Evolutionary conservation across 129 eudicot genomes (phyloP).

Genomic region (Heracleum sosnowskyi): DNA sequence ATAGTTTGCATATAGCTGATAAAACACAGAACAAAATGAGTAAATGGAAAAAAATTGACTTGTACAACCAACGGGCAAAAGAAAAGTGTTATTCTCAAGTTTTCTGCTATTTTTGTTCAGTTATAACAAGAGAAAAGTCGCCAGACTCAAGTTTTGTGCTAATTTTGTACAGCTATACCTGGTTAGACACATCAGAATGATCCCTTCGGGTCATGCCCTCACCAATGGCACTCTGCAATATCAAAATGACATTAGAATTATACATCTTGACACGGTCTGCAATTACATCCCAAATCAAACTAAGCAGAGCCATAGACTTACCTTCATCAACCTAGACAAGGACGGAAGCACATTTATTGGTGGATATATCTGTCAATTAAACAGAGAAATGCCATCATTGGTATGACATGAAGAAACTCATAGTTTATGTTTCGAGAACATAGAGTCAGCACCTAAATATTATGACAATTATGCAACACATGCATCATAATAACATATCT

Average conservation of each 20-base stretch:
- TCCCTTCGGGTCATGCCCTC: conserved; percentile 99
- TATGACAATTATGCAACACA: not conserved
- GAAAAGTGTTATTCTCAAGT: not conserved
- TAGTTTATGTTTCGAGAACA: not conserved
- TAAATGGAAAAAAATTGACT: not conserved
- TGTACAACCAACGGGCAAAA: not conserved
- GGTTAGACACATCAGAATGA: conserved; percentile 98
- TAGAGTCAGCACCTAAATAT: not conserved
- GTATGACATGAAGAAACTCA: not conserved
- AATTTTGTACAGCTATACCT: conserved; percentile 34
- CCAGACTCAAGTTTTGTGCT: not conserved
- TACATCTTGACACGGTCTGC: not conserved
- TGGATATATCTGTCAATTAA: conserved; percentile 74
- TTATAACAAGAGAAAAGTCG: conserved; percentile 2
- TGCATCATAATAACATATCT: not conserved
- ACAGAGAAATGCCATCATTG: conserved; percentile 9
- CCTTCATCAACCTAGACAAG: conserved; percentile 97
- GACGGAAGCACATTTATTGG: conserved; percentile 99
- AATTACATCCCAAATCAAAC: not conserved
- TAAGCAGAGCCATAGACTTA: conserved; percentile 16
- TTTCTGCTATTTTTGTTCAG: conserved; percentile 6
- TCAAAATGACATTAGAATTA: conserved; percentile 8
- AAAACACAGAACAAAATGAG: not conserved
- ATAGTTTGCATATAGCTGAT: conserved; percentile 90
- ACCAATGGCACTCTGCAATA: conserved; percentile 98